phyloP scores from a whole-genome alignment of 805 yeast species.

The Barnettozyma botsteinii region DNA sequence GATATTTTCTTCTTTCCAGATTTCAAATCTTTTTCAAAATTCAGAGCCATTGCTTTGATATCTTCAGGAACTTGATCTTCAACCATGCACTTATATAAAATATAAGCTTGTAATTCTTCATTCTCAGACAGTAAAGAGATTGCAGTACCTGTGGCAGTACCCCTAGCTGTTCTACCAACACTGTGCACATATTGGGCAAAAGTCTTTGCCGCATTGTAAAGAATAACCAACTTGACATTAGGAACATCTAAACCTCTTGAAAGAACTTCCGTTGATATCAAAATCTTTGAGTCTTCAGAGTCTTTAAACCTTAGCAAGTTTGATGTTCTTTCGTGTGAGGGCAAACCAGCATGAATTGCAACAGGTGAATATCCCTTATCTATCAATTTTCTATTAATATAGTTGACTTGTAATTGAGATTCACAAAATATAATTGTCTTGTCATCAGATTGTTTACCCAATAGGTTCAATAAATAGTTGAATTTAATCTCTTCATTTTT shows the following conservation, averaged over 20 bases:
- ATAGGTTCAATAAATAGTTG: constrained; percentile 42
- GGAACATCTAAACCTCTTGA: constrained; percentile 96
- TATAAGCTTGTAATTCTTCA: constrained; percentile 66
- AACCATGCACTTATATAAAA: constrained; percentile 40
- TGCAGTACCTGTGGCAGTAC: constrained; percentile 65
- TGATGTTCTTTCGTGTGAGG: constrained; percentile 72
- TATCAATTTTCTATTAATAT: constrained; percentile 47
- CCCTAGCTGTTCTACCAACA: constrained; percentile 94
- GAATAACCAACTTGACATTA: constrained; percentile 70
- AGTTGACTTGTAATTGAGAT: constrained; percentile 82
- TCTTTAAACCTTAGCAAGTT: constrained; percentile 65
- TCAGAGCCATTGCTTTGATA: constrained; percentile 43
- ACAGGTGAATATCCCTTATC: constrained; percentile 51
- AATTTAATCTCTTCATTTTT: constrained; percentile 51
- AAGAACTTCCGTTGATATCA: constrained; percentile 90
- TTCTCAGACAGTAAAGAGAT: constrained; percentile 60
- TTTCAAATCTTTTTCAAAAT: constrained; percentile 56
- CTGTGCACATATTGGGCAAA: constrained; percentile 95
- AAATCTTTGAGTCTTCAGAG: constrained; percentile 40
- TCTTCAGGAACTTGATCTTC: constrained; percentile 49
- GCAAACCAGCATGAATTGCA: constrained; percentile 89
- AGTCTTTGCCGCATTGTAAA: constrained; percentile 79
- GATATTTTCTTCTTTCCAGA: constrained; percentile 58
- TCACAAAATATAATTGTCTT: constrained; percentile 81
- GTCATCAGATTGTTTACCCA: constrained; percentile 41